phyloP scores from a whole-genome alignment of 495 filamentous ascomycete species.

The Astrothelium macrocarpum region DNA sequence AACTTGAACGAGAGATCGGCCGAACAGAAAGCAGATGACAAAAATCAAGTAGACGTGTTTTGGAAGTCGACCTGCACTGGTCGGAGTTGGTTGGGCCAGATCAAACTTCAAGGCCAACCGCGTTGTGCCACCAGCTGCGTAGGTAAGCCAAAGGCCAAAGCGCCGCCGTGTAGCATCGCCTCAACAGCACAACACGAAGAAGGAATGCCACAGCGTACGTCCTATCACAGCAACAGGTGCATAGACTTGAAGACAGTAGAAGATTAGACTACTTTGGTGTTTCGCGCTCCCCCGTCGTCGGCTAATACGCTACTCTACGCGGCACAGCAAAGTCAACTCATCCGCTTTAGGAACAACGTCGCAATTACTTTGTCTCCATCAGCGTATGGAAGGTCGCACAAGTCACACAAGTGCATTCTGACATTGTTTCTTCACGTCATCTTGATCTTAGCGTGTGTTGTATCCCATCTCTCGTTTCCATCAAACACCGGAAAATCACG shows the following conservation, averaged over 20 bases:
- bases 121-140: background rate
- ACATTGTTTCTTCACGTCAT: no score
- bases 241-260: background rate
- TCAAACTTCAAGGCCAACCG: background rate
- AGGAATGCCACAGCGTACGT: background rate
- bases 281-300: background rate
- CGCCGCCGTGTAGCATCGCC: background rate
- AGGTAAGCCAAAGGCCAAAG: background rate
- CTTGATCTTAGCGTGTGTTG: no score
- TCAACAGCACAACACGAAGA: background rate
- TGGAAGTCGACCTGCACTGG: background rate
- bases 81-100: slow-evolving; percentile 3
- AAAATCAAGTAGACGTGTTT: background rate
- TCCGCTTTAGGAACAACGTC: background rate
- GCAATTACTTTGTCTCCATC: background rate
- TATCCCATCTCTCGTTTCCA: no score
- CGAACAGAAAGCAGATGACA: background rate
- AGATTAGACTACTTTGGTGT: no score
- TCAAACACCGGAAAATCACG: no score
- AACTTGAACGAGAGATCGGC: background rate
- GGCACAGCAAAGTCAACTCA: background rate
- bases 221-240: background rate
- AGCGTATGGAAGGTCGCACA: no score
- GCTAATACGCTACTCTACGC: background rate
- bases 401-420: no score